Evolutionary conservation across 2,329 filamentous ascomycete genomes (phyloP).

Genomic region (Claviceps spartinae): DNA sequence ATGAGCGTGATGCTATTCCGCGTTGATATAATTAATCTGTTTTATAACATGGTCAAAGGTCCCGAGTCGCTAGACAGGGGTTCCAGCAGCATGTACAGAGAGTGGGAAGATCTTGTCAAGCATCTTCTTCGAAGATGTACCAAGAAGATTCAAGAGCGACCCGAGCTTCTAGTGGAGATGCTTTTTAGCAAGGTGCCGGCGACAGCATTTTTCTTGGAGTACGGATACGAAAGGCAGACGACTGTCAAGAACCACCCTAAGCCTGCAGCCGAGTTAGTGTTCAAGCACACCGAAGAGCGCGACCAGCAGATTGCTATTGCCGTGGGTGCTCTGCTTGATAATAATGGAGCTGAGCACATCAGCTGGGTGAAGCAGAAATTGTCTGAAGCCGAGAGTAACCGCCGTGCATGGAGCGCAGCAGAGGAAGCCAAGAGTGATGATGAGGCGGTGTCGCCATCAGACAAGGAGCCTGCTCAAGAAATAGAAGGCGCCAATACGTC

Average conservation of each 20-base stretch:
- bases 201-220: constrained; percentile 78
- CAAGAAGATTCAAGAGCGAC: constrained; percentile 73
- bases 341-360: constrained; percentile 62
- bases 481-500: constrained; percentile 18
- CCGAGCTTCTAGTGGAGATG: constrained; percentile 78
- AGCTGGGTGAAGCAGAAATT: constrained; percentile 70
- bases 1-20: constrained; percentile 79
- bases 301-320: constrained; percentile 67
- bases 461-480: constrained; percentile 12
- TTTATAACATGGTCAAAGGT: constrained; percentile 87
- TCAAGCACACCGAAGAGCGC: constrained; percentile 55
- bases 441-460: constrained; percentile 18
- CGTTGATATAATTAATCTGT: constrained; percentile 76
- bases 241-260: constrained; percentile 47
- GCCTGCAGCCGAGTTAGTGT: constrained; percentile 69
- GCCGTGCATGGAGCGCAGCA: constrained; percentile 64
- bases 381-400: constrained; percentile 53
- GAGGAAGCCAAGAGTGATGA: constrained; percentile 42
- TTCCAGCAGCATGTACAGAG: constrained; percentile 48
- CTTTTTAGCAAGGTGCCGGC: constrained; percentile 83
- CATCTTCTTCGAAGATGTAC: constrained; percentile 72
- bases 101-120: constrained; percentile 82
- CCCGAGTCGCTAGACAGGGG: constrained; percentile 59
- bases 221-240: constrained; percentile 77
- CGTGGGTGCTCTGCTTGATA: constrained; percentile 66